Evolutionary conservation across 2,329 filamentous ascomycete species (phyloP).

Genomic region (Bisporella sp.): DNA sequence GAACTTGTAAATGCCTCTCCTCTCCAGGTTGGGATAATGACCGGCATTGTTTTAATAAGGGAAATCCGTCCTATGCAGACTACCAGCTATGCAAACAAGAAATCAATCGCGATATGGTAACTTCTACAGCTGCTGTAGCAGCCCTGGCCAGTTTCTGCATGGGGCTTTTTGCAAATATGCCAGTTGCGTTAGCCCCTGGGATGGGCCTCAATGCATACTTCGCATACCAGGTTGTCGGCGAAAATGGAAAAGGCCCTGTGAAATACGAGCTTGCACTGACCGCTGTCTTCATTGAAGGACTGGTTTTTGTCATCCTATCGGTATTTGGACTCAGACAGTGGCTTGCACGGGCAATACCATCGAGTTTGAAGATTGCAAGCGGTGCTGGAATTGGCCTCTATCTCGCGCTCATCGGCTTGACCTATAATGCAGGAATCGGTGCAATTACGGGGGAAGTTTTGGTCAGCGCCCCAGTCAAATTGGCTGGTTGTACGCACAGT

Average conservation of each 20-base stretch:
- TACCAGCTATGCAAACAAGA: slow-evolving; percentile 56
- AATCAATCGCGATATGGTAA: slow-evolving; percentile 63
- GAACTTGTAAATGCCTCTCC: slow-evolving; percentile 16
- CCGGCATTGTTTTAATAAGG: slow-evolving; percentile 13
- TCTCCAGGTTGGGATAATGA: slow-evolving; percentile 30
- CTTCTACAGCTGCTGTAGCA: slow-evolving; percentile 76
- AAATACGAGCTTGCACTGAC: slow-evolving; percentile 72
- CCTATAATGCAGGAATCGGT: slow-evolving; percentile 78
- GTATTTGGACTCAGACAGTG: slow-evolving; percentile 79
- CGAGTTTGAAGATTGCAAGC: slow-evolving; percentile 80
- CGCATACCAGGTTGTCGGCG: slow-evolving; percentile 69
- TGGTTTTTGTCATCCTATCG: slow-evolving; percentile 75
- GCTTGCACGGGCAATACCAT: slow-evolving; percentile 76
- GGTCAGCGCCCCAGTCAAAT: slow-evolving; percentile 58
- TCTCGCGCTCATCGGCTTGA: slow-evolving; percentile 61
- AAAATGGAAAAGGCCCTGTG: slow-evolving; percentile 65
- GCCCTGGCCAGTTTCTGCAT: slow-evolving; percentile 76
- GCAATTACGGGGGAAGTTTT: slow-evolving; percentile 57
- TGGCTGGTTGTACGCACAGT: slow-evolving; percentile 49
- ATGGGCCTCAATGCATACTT: slow-evolving; percentile 88
- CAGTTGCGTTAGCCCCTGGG: slow-evolving; percentile 64
- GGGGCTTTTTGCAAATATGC: slow-evolving; percentile 72
- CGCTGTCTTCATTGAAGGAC: slow-evolving; percentile 83
- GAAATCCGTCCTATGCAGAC: slow-evolving; percentile 53
- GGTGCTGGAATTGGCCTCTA: slow-evolving; percentile 83